A percentile compares a stretch with the other conserved stretches of the same genome.
These are phyloP conservation scores for Gastrodia elata DNA, from an alignment of 106 monocot species.

Conservation along the genomic window DNA sequence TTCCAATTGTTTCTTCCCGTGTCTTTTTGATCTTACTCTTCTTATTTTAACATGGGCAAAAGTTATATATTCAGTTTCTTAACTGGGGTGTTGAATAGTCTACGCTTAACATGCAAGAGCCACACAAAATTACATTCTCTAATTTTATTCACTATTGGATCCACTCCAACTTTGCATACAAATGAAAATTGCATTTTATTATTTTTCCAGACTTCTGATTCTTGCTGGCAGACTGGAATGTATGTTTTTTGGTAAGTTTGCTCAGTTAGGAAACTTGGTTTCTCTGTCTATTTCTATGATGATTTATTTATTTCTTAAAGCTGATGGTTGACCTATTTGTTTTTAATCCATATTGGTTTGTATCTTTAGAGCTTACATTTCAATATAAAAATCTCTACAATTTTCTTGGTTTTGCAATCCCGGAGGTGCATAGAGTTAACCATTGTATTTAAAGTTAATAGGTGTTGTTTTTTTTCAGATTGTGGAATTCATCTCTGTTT, in stretches of 20 bases:
- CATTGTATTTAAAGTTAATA: not conserved
- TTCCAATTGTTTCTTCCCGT: no score
- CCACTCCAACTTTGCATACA: no score
- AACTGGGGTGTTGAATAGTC: no score
- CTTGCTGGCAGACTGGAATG: not conserved
- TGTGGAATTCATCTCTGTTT: slow-evolving; percentile 96
- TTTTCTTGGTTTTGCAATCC: not conserved
- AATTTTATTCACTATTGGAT: no score
- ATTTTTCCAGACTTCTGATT: not conserved
- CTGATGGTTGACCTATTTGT: not conserved
- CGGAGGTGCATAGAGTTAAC: not conserved
- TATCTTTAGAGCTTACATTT: not conserved
- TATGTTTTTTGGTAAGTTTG: not conserved
- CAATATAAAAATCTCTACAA: not conserved
- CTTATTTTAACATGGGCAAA: no score
- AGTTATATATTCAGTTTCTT: no score
- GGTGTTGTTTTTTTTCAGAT: slow-evolving; percentile 38
- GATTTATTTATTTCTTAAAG: not conserved
- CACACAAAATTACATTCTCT: no score
- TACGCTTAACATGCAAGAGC: no score
- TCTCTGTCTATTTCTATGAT: not conserved
- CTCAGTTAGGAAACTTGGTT: not conserved
- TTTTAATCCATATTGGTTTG: not conserved
- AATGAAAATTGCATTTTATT: not conserved
- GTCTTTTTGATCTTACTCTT: no score